Conservation (phyloP, 192 early-diverging fungal genomes). For the Coemansia nantahalensis region DNA sequence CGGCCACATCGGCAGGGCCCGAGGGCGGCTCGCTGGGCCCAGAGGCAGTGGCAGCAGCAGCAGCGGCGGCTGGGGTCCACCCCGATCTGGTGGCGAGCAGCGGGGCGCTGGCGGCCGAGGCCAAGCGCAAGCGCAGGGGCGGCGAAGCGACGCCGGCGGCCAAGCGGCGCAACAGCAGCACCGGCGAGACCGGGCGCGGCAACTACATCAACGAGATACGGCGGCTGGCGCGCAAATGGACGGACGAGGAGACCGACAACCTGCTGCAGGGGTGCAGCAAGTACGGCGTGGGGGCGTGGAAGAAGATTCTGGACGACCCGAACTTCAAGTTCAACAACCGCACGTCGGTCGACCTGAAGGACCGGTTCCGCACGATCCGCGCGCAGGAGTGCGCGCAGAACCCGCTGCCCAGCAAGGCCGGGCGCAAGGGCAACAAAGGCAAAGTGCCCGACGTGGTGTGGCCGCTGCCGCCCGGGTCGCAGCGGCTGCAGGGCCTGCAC, state of each 20-base stretch:
- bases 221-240: conserved; percentile 49
- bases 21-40: conserved; percentile 1
- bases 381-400: conserved; percentile 51
- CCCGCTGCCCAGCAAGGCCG: conserved; percentile 23
- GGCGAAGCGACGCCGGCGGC: conserved; percentile 10
- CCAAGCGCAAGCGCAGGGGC: conserved; percentile 42
- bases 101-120: conserved; percentile 1
- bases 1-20: conserved; percentile 20
- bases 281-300: conserved; percentile 53
- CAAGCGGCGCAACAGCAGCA: conserved; percentile 32
- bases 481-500: conserved; percentile 48
- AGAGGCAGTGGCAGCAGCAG: neutral
- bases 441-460: conserved; percentile 53
- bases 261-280: conserved; percentile 43
- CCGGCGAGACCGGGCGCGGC: conserved; percentile 6
- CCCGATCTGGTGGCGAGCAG: conserved; percentile 19
- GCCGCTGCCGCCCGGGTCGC: conserved; percentile 51
- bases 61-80: conserved; percentile 4
- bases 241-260: conserved; percentile 46
- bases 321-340: conserved; percentile 47
- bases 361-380: conserved; percentile 52
- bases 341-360: conserved; percentile 52
- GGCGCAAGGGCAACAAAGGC: conserved; percentile 15
- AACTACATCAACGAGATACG: conserved; percentile 18
- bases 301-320: conserved; percentile 51